A percentile compares a stretch with the other conserved stretches of the same genome.
Evolutionary conservation across 208 protist species (phyloP).

Genomic region (Willaertia magna): DNA sequence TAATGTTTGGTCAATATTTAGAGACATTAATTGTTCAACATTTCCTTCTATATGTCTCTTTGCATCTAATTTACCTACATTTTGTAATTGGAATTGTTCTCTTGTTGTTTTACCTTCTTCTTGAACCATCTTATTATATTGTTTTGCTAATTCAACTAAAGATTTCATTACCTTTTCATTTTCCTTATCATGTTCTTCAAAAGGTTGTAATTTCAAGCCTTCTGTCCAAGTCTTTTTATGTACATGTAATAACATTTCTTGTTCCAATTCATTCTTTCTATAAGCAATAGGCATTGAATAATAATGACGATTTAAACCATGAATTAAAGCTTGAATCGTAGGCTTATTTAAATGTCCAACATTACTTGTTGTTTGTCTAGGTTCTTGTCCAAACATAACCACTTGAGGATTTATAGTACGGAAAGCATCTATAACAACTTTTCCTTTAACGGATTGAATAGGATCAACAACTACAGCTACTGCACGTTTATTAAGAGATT

Average conservation of each 20-base stretch:
- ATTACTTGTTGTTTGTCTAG: slow-evolving; percentile 98
- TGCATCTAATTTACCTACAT: slow-evolving; percentile 70
- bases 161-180: slow-evolving; percentile 52
- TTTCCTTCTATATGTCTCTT: slow-evolving; percentile 65
- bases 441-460: slow-evolving; percentile 98
- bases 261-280: slow-evolving; percentile 97
- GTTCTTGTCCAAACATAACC: slow-evolving; percentile 75
- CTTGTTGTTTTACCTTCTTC: slow-evolving; percentile 53
- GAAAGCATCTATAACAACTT: slow-evolving; percentile 99
- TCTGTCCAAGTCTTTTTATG: slow-evolving; percentile 97
- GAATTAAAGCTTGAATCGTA: slow-evolving; percentile 87
- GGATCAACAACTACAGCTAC: slow-evolving; percentile 99
- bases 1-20: slow-evolving; percentile 72
- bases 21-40: slow-evolving; percentile 62
- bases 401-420: slow-evolving; percentile 81
- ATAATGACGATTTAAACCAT: slow-evolving; percentile 95
- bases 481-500: slow-evolving; percentile 84
- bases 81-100: slow-evolving; percentile 48
- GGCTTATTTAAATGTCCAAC: slow-evolving; percentile 96
- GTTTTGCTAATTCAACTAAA: slow-evolving; percentile 62
- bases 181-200: slow-evolving; percentile 48
- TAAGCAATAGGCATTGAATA: slow-evolving; percentile 99
- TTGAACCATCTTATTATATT: slow-evolving; percentile 51
- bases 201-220: slow-evolving; percentile 73
- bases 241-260: slow-evolving; percentile 98